Evolutionary conservation across 495 filamentous ascomycete species (phyloP), one percentile per base, ranked within the genome.

Genomic region (Parachaetomium inaequale): DNA sequence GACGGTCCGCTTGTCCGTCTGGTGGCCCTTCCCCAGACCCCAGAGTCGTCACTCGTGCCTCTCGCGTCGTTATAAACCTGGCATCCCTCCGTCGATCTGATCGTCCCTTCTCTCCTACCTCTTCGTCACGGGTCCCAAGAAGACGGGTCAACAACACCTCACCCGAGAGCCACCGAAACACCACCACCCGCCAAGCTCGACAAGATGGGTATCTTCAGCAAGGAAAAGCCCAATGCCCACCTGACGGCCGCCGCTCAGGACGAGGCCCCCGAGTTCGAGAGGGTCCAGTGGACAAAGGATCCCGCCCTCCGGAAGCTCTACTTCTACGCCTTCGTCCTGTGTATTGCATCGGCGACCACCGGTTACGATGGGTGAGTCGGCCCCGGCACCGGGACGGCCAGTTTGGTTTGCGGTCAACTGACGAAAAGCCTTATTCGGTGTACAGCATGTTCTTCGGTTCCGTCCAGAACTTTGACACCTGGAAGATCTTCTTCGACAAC

Each of bases 301-400:
- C 79, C 83, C 19, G 83, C 82, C 46, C 74, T 88, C 45, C 75
- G 84, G 67, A 85, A 81, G 74, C 82, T 88, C 11, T 86, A 86
- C 72, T 80, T 80, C 63, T 84, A 78, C 68, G 79, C 79, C 43
- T 69, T 79, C 56, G 69, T 87, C 46, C 80, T 87, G 38, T 86
- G 82, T 58, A 66, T 88, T 63, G 83, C 83, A 23, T 87, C 85
- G 15, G 83, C 84, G 21, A 87, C 83, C 49, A 84, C 82, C 46
- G 87, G 87, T 72, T 89, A 88, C 73, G 87, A 89, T 79, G 87
- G 79, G 78, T 81, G 72, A 50, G 70, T 43, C 14, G 8, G 5
- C 4, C 29, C 4, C 17, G 32, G 51, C 21, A 25, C 14, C 17
- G 26, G 25, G 26, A 42, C 4, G 25, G 25, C 29, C 12, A 40